Evolutionary conservation across 2,329 filamentous ascomycete genomes (phyloP).

Genomic region (Samsoniella hepiali): DNA sequence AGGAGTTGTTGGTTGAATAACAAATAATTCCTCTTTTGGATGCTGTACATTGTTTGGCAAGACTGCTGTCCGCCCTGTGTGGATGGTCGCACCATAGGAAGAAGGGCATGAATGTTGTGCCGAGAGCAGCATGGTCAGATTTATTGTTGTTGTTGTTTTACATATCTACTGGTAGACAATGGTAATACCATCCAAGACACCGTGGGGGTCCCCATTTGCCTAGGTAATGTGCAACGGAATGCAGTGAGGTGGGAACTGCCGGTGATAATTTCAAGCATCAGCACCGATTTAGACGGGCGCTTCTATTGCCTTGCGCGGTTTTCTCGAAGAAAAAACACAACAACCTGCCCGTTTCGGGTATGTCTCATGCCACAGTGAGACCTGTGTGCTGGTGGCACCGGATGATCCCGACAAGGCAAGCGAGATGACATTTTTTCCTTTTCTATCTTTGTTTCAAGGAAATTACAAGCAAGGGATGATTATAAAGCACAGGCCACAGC

Average conservation of each 20-base stretch:
- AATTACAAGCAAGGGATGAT: background rate
- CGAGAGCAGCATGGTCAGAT: background rate
- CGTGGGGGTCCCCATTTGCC: no score
- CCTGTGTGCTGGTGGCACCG: background rate
- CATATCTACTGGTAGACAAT: background rate
- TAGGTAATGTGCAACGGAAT: background rate
- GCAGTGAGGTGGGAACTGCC: background rate
- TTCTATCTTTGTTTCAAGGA: background rate
- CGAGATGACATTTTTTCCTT: no score
- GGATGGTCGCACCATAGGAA: no score
- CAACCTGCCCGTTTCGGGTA: background rate
- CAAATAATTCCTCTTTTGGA: constrained; percentile 10
- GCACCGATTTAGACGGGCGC: background rate
- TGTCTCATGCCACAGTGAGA: background rate
- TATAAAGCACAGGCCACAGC: background rate
- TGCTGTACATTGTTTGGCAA: background rate
- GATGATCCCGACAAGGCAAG: background rate
- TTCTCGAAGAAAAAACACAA: background rate
- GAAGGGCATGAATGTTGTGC: background rate
- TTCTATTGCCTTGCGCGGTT: no score
- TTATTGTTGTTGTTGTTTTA: background rate
- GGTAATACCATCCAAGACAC: background rate
- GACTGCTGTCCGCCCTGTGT: background rate
- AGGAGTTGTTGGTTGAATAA: constrained; percentile 4
- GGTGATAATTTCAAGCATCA: background rate